Percentiles rank a stretch among this genome's conserved stretches.
These are phyloP conservation scores for Carallia brachiata DNA, from an alignment of 345 rosid genomes.

Conservation along the genomic window DNA sequence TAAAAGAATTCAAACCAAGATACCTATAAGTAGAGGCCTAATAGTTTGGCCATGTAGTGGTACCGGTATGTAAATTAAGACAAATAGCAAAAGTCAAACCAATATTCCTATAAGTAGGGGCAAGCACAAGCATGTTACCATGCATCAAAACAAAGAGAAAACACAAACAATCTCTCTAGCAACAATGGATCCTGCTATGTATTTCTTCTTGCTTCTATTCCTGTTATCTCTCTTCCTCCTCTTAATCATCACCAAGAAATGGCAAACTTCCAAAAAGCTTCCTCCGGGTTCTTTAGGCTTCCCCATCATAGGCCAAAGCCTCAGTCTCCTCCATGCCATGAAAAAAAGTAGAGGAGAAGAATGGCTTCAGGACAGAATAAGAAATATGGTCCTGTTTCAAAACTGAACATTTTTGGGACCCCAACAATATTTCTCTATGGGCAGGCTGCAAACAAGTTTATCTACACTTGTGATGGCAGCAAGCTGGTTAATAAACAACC, in stretches of 20 bases:
- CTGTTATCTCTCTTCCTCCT: constrained; percentile 24
- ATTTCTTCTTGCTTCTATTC: constrained; percentile 6
- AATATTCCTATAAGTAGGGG: too few relatives aligned
- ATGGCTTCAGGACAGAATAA: constrained; percentile 31
- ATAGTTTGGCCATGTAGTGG: too few relatives aligned
- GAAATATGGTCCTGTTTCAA: constrained; percentile 40
- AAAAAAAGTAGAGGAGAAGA: constrained; percentile 19
- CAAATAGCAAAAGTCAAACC: too few relatives aligned
- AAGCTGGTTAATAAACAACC: constrained; percentile 17
- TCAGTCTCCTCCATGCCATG: constrained; percentile 31
- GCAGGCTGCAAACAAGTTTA: constrained; percentile 35
- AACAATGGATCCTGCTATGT: neutral
- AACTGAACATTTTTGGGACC: constrained; percentile 27
- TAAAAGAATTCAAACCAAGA: too few relatives aligned
- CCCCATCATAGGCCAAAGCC: constrained; percentile 41
- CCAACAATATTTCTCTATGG: constrained; percentile 31
- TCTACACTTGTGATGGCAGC: constrained; percentile 19
- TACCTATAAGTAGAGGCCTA: too few relatives aligned
- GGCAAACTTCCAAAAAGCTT: constrained; percentile 18
- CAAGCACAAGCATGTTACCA: too few relatives aligned
- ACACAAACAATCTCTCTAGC: too few relatives aligned
- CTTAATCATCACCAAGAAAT: neutral
- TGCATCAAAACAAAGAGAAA: too few relatives aligned
- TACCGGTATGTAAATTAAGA: too few relatives aligned
- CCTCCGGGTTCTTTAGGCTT: constrained; percentile 44